Evolutionary conservation across 148 eudicot species (phyloP), one percentile per base, ranked within the genome.

Genomic region (Rheum nobile): DNA sequence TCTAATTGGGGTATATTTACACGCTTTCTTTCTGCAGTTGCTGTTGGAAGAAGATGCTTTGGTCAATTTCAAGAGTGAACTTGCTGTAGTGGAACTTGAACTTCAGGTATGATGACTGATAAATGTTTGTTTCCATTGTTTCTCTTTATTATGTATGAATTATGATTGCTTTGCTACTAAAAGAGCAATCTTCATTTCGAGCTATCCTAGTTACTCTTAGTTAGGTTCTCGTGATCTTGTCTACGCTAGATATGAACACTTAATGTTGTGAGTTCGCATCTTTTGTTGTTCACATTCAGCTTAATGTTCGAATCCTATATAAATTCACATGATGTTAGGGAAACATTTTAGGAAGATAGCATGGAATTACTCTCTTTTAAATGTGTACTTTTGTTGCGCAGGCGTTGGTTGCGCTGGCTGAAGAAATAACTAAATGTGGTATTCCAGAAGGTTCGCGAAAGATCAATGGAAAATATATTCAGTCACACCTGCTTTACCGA

Each of bases 391-490:
- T 75, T 35, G 21, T 47, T 71, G 67, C 68, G 80, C 85, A 96
- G 99, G 87, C 87, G 71, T 81, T 96, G 84, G 92, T 86, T 74
- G 41, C 78, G 12, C 79, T 90, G 79, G 97, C 94, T 42, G 86
- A 84, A 77, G 97, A 96, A 87, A 81, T 96, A 72, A 76, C 88
- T 2, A 90, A 81, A 61, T 83, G 82, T 79, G 86, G 85, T 57
- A 85, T 89, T 82, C 95, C 97, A 72, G 74, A 76, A 48, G 89
- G 97, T 80, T 85, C 97, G 28, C 84, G 94, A 79, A 96, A 86
- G 87, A 91, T 94, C 46, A 91, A 91, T 43, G 98, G 97, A 39
- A 94, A 80, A 83, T 89, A 86, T 76, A 87, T 94, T 74, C 97
- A 94, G 75, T 89, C 96, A 50, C 91, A 91, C 83, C 84, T 91